Evolutionary conservation across 2,329 filamentous ascomycete species (phyloP).

Genomic region (Aulographum hederae): DNA sequence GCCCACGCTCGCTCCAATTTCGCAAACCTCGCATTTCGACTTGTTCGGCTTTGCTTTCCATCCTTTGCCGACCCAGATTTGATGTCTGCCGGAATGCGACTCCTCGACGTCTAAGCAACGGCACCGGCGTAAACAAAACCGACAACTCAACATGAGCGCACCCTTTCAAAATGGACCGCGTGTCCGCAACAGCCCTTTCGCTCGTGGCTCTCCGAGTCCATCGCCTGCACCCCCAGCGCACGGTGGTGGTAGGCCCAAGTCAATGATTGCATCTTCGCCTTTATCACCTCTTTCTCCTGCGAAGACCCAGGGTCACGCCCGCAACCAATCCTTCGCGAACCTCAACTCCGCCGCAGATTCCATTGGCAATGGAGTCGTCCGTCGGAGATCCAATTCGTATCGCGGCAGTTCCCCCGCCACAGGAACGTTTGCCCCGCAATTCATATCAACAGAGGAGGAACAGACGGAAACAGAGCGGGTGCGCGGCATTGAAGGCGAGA

Average conservation of each 20-base stretch:
- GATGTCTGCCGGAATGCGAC: no score
- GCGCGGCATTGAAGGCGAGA: conserved; percentile 78
- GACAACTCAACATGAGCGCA: no score
- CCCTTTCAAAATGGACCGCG: conserved; percentile 44
- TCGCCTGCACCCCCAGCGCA: conserved; percentile 35
- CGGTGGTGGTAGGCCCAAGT: conserved; percentile 48
- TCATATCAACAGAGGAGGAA: conserved; percentile 78
- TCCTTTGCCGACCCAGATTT: no score
- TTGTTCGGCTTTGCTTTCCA: no score
- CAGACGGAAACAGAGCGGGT: conserved; percentile 36
- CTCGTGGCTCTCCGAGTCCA: conserved; percentile 44
- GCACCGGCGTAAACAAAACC: no score
- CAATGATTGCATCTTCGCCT: conserved; percentile 50
- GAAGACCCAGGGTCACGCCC: conserved; percentile 36
- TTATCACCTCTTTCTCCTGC: conserved; percentile 21
- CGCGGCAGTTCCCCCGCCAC: conserved; percentile 44
- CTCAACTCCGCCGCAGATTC: conserved; percentile 14
- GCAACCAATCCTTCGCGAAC: conserved; percentile 43
- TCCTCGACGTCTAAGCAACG: no score
- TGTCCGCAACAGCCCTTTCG: conserved; percentile 68
- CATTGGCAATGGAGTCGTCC: no score
- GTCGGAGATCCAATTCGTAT: conserved; percentile 41
- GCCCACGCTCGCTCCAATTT: no score
- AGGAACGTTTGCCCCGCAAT: conserved; percentile 84
- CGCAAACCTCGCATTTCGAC: no score